Evolutionary conservation across 257 asterid genomes (phyloP), one percentile per base, ranked within the genome.

Genomic region (Solanum habrochaites): DNA sequence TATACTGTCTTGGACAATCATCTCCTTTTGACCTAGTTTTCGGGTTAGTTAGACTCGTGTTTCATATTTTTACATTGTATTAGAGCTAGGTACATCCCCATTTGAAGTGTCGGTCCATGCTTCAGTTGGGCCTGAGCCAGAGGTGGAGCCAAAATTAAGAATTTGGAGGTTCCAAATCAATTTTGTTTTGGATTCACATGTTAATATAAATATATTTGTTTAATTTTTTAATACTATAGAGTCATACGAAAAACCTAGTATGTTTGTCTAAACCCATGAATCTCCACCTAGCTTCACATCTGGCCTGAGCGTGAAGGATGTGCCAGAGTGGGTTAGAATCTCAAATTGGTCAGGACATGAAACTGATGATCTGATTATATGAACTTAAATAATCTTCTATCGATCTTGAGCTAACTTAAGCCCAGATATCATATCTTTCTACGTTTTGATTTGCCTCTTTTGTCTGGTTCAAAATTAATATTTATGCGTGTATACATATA

Each of bases 1-100:
- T 58, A 58, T 58, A 8, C 3, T 1, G 67, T 21, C 27, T 58
- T 21, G 67, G 66, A 0, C 67, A 58, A 58, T 21, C 13, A 58
- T 21, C 2, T 11, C 13, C 6, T 8, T 13, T 58, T 21, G 2
- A 58, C 6, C 27, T 58, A 1, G 2, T 0, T 58, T 58, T 21
- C 5, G 1, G 6, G 6, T 58, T 58, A 58, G 6, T 21, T 58
- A 58, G 67, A 0, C 27, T 1, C 2, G 0, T 0, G 3, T 58
- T 21, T 3, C 27, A 21, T 58, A 58, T 21, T 0, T 21, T 58
- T 58, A 58, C 13, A 58, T 58, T 25, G 27, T 58, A 58, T 58
- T 21, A 58, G 67, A 58, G 13, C 27, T 58, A 58, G 2, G 27
- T 58, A 0, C 8, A 21, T 3, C 0, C 2, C 13, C 2, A 58